These are phyloP conservation scores for Litsea cubeba DNA, from an alignment of 164 flowering plant species.

Conservation along the genomic window DNA sequence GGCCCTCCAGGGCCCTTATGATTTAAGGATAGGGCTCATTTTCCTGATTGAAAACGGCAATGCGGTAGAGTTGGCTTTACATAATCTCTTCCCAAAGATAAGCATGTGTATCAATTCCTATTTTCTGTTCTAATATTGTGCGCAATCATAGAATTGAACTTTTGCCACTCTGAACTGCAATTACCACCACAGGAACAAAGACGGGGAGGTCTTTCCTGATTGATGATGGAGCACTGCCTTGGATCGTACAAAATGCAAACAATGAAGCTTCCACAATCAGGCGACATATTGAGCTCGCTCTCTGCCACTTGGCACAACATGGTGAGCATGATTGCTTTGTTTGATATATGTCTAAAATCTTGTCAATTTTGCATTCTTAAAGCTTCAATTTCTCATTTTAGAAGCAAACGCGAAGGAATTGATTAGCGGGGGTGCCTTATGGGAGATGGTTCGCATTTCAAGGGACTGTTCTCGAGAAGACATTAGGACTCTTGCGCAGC, in stretches of 20 bases:
- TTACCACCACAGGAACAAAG: constrained; percentile 44
- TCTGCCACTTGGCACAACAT: constrained; percentile 92
- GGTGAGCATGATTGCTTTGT: constrained; percentile 31
- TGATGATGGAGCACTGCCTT: constrained; percentile 88
- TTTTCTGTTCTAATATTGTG: neutral
- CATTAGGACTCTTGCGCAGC: constrained; percentile 67
- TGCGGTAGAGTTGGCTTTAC: no score
- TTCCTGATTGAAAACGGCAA: no score
- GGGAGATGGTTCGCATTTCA: constrained; percentile 92
- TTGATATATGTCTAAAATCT: neutral
- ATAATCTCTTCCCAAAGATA: no score
- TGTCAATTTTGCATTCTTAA: neutral
- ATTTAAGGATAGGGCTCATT: no score
- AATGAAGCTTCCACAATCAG: constrained; percentile 79
- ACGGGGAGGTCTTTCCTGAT: constrained; percentile 71
- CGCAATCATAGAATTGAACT: neutral
- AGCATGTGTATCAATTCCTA: no score
- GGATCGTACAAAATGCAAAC: constrained; percentile 92
- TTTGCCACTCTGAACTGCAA: neutral
- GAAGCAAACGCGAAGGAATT: constrained; percentile 84
- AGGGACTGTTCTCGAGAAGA: constrained; percentile 86
- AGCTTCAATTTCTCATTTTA: constrained; percentile 22
- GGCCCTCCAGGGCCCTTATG: no score
- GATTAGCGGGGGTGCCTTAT: constrained; percentile 81
- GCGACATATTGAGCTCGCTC: constrained; percentile 92